A percentile compares a stretch with the other conserved stretches of the same genome.
Evolutionary conservation across 805 yeast species (phyloP).

Genomic region (Cyberlindnera mrakii): DNA sequence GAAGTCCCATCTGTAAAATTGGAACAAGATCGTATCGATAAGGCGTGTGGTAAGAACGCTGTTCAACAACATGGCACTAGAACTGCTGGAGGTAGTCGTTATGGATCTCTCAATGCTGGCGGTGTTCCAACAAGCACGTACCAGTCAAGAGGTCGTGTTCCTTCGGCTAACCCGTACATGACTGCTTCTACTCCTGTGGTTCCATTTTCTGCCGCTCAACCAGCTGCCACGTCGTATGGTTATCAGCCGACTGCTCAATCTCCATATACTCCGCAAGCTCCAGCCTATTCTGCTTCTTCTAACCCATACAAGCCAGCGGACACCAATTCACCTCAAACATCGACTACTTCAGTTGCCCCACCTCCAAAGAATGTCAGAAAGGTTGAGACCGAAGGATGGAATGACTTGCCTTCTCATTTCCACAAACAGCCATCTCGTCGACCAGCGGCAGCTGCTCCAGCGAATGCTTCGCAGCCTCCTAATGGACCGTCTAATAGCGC

Average conservation of each 20-base stretch:
- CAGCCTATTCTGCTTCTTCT: slow-evolving; percentile 18
- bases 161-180: slow-evolving; percentile 13
- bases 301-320: slow-evolving; percentile 30
- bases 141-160: slow-evolving; percentile 7
- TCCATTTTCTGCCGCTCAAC: slow-evolving; percentile 1
- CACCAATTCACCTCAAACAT: slow-evolving; percentile 12
- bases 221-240: slow-evolving; percentile 10
- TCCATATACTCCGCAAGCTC: slow-evolving; percentile 8
- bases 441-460: slow-evolving; percentile 40
- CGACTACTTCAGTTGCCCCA: slow-evolving; percentile 15
- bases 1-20: slow-evolving; percentile 61
- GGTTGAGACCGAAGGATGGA: slow-evolving; percentile 63
- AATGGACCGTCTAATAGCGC: slow-evolving; percentile 8
- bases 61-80: slow-evolving; percentile 12
- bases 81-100: slow-evolving; percentile 11
- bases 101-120: slow-evolving; percentile 11
- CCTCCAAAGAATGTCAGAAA: slow-evolving; percentile 29
- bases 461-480: slow-evolving; percentile 19
- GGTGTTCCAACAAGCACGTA: slow-evolving; percentile 6
- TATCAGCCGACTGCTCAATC: slow-evolving; percentile 8
- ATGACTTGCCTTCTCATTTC: slow-evolving; percentile 56
- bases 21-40: slow-evolving; percentile 74
- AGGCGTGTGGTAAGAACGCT: slow-evolving; percentile 44
- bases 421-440: slow-evolving; percentile 32
- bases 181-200: slow-evolving; percentile 9